Evolutionary conservation across 169 alveolate genomes (phyloP).

Genomic region (Plasmodium fragile): DNA sequence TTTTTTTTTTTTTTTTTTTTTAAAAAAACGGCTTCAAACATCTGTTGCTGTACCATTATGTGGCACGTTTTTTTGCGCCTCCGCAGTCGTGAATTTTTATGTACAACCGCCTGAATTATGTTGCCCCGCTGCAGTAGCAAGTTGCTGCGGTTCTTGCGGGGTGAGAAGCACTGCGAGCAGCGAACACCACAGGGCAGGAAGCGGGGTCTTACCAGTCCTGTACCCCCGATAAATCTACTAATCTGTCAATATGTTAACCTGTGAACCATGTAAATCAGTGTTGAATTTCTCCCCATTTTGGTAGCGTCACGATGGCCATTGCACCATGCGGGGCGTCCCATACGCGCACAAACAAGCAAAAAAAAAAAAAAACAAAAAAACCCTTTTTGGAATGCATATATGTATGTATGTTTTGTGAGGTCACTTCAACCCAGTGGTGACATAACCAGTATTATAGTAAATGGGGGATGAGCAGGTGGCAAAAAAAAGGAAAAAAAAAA

Average conservation of each 20-base stretch:
- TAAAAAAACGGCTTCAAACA: neutral
- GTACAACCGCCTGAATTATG: neutral
- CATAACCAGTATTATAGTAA: neutral
- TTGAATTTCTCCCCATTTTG: neutral
- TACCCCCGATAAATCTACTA: neutral
- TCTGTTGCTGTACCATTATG: neutral
- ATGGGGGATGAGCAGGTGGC: neutral
- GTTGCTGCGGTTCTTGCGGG: neutral
- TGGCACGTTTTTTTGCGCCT: neutral
- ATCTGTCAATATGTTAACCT: neutral
- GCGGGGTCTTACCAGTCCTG: too few species aligned
- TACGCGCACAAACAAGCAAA: neutral
- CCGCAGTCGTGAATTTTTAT: neutral
- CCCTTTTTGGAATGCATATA: neutral
- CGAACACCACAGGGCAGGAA: neutral
- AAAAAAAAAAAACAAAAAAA: too few species aligned
- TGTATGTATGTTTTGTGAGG: too few species aligned
- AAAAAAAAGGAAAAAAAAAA: neutral
- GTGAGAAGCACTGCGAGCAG: neutral
- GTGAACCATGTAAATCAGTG: neutral
- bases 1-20: neutral
- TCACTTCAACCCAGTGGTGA: neutral
- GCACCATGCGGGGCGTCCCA: neutral
- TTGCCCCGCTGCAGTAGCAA: neutral
- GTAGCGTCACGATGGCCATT: neutral